phyloP scores from a whole-genome alignment of 192 early-diverging fungal species.

The Physocladia obscura region DNA sequence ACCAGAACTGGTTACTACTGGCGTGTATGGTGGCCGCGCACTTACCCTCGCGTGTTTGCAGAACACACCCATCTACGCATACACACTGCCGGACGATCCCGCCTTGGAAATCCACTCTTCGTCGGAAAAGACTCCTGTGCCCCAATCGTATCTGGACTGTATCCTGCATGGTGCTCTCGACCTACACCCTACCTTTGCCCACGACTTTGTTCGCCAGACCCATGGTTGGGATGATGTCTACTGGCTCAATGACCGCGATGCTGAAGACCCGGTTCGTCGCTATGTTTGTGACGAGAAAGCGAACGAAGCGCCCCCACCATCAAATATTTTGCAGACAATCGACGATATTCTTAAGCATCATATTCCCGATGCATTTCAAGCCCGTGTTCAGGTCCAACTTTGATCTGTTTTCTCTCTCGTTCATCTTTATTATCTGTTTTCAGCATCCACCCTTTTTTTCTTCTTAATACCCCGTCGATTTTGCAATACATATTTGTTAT shows the following conservation, averaged over 20 bases:
- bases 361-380: conserved; percentile 5
- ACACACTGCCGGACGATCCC: conserved; percentile 26
- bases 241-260: conserved; percentile 50
- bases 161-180: conserved; percentile 42
- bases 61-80: conserved; percentile 39
- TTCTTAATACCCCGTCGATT: too few relatives aligned
- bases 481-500: too few relatives aligned
- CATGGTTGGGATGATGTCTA: conserved; percentile 34
- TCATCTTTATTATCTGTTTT: too few relatives aligned
- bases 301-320: conserved; percentile 19
- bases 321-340: neutral
- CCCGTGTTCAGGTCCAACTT: neutral
- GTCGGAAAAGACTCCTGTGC: conserved; percentile 37
- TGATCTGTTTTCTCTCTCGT: too few relatives aligned
- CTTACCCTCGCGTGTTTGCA: neutral
- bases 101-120: conserved; percentile 15
- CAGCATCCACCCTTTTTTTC: too few relatives aligned
- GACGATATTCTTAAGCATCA: neutral
- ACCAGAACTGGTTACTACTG: neutral
- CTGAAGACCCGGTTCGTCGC: conserved; percentile 17
- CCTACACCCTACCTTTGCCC: conserved; percentile 34
- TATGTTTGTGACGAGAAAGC: conserved; percentile 31
- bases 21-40: neutral
- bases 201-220: conserved; percentile 44
- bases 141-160: conserved; percentile 52